Evolutionary conservation across 2,329 filamentous ascomycete species (phyloP), one percentile per base, ranked within the genome.

Genomic region (Fusarium graminum): DNA sequence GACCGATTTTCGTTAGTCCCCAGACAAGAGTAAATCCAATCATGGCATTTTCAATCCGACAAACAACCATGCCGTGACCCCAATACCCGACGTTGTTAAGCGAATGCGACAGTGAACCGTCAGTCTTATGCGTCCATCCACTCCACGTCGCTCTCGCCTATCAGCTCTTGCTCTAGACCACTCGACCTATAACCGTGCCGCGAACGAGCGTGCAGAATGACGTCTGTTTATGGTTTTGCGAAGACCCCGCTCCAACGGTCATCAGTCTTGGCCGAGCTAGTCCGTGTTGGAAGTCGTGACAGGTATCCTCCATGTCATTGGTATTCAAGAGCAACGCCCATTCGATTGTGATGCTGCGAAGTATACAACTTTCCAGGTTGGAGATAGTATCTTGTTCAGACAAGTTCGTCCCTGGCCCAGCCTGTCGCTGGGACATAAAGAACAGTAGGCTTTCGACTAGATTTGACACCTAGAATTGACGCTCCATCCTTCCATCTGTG

Each of bases 211-310:
- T 16, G 16, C 3, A 26, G 38, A 25, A 40, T 58, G 52, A 59
- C 56, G 56, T 59, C 14, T 28, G 25, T 3, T 7, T 17, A 2
- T 39, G 7, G 8, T 10, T 16, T 16, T 16, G 19, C 9, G 16
- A 4, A 12, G 11, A 57, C 52, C 55, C 55, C 52, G 52, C 55
- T 47, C 6, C 34, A 36, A 32, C 34, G 13, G 8, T 42, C 17
- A 2, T 13, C 9, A 28, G 40, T 34, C 25, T 22, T 41, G 22
- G 28, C 14, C 32, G 52, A 42, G 49, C 51, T 59, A 58, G 8
- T 12, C 56, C 28, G 10, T 14, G 6, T 19, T 58, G 17, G 52
- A 59, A 9, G 26, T 38, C n/a, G 29, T 59, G 52, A 58, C 52
- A 38, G 30, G 5, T 30, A 42, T 36, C 42, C 29, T 38, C 29